Evolutionary conservation across 768 basidiomycete species (phyloP).

Genomic region (Amanita molliuscula): DNA sequence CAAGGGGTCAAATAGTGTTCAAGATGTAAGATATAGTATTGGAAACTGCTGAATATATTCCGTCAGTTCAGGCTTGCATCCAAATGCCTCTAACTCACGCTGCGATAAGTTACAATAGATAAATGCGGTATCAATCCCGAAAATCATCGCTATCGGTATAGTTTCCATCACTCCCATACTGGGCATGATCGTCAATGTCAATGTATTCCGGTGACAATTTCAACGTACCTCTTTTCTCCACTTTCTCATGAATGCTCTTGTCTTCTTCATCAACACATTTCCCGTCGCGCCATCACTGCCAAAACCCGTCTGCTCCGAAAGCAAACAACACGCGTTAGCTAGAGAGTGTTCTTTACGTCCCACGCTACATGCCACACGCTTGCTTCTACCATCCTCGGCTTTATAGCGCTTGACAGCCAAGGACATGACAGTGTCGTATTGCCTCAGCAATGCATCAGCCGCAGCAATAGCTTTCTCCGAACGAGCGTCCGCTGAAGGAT

Average conservation of each 20-base stretch:
- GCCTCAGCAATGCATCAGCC: constrained; percentile 24
- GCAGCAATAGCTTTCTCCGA: constrained; percentile 23
- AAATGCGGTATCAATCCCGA: neutral
- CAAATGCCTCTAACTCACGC: neutral
- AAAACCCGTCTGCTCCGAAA: constrained; percentile 37
- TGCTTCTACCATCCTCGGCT: constrained; percentile 25
- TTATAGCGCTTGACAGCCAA: constrained; percentile 28
- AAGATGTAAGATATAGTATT: neutral
- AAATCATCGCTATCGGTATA: constrained; percentile 1
- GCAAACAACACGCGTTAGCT: constrained; percentile 29
- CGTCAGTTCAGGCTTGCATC: neutral
- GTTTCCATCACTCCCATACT: neutral
- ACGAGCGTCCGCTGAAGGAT: constrained; percentile 28
- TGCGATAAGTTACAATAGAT: neutral
- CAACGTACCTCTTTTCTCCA: constrained; percentile 31
- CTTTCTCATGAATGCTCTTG: constrained; percentile 25
- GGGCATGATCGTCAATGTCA: neutral
- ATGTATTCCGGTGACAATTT: neutral
- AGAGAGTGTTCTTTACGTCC: constrained; percentile 27
- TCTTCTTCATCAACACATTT: constrained; percentile 25
- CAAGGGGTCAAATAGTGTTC: neutral
- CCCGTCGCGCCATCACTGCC: constrained; percentile 31
- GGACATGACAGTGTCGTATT: constrained; percentile 27
- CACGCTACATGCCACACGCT: constrained; percentile 22
- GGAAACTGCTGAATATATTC: neutral